Base-by-base conservation (phyloP, 805 yeast species). In the Metschnikowia peoriensis region DNA sequence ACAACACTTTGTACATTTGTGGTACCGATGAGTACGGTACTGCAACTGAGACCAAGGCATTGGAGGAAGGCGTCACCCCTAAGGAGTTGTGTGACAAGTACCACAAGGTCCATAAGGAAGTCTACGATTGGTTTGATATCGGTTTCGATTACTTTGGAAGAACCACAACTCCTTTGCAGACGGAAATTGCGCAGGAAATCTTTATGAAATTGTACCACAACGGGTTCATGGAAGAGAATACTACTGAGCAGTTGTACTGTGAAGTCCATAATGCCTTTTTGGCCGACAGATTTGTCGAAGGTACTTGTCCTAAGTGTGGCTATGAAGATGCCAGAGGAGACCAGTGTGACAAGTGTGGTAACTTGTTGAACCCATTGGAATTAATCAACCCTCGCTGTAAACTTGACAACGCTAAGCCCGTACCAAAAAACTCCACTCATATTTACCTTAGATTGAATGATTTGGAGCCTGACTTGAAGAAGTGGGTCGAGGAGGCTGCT, bases 11-110 rank as follows among this genome's bases (percentile, higher is more conserved):
- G 58, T 94, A 76, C 65, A 73, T 94, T 52, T 91, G 99, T 72
- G 99, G 99, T 74, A 94, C 99, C 38, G 99, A 94, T 69, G 99
- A 94, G 74, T 94, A 94, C 68, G 99, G 99, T 68, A 94, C 99
- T 52, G 99, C 99, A 44, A 94, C 99, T 14, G 99, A 94, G 72
- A 94, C 99, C 29, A 94, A 93, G 73, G 99, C 99, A 10, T 74
- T 94, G 47, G 98, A 93, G 69, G 99, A 94, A 66, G 85, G 87
- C 41, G 87, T 89, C 54, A 81, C 96, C 3, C 99, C 99, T 46
- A 77, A 82, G 62, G 86, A 90, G 67, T 78, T 94, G 62, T 94
- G 98, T 79, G 90, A 87, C 70, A 94, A 93, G 70, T 94, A 89
- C 71, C 87, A 90, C 70, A 78, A 80, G 54, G 79, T 94, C 59